phyloP scores from a whole-genome alignment of 78 protist genomes.

The Planoprotostelium fungivorum region DNA sequence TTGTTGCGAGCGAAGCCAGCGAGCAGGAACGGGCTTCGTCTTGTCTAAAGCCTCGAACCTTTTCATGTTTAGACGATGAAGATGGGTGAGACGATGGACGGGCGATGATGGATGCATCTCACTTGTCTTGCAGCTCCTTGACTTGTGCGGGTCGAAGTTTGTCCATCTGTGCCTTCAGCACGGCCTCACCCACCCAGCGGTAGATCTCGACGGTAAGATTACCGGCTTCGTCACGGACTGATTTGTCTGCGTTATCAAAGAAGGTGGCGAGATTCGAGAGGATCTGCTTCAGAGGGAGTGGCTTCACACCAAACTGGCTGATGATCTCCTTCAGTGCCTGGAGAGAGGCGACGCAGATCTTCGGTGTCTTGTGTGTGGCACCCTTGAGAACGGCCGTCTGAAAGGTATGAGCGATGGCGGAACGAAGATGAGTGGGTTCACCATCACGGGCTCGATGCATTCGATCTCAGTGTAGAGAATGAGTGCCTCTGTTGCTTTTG shows the following conservation, averaged over 20 bases:
- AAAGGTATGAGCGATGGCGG: not conserved
- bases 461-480: not conserved
- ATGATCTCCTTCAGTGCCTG: not conserved
- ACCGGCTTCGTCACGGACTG: conserved; percentile 40
- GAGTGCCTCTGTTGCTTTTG: not conserved
- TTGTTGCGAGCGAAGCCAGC: not conserved
- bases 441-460: not conserved
- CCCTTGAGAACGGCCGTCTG: not conserved
- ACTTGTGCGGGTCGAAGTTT: conserved; percentile 3
- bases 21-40: not conserved
- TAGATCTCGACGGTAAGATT: conserved; percentile 32
- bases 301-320: conserved; percentile 48
- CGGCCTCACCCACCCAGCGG: conserved; percentile 33
- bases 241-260: conserved; percentile 56
- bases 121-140: not conserved
- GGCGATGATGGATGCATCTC: no score
- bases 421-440: not conserved
- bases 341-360: not conserved
- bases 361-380: not conserved
- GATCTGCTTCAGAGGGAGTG: conserved; percentile 19
- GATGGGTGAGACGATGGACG: no score
- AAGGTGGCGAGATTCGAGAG: conserved; percentile 31
- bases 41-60: not conserved
- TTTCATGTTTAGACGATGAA: no score
- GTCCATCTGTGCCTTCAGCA: conserved; percentile 23